A percentile compares a stretch with the other conserved stretches of the same genome.
Conservation (phyloP, 108 stramenopile species). For the Nitzschia putrida region DNA sequence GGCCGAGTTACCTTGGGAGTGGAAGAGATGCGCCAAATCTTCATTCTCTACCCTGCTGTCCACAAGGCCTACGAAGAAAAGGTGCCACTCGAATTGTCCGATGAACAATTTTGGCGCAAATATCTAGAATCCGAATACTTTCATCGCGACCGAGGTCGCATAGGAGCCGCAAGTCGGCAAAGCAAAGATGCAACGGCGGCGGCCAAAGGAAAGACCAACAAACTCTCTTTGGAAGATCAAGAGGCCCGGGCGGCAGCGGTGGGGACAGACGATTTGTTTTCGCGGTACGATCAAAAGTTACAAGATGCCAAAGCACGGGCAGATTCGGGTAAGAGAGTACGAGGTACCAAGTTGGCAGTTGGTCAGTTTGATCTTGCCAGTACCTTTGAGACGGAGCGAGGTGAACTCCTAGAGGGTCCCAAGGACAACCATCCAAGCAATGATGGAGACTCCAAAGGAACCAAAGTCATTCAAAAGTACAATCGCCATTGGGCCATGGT, state of each 20-base stretch:
- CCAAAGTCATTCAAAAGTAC: slow-evolving; percentile 82
- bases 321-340: slow-evolving; percentile 16
- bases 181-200: slow-evolving; percentile 12
- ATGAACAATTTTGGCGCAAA: slow-evolving; percentile 89
- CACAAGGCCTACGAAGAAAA: slow-evolving; percentile 92
- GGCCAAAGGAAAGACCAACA: slow-evolving; percentile 32
- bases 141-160: slow-evolving; percentile 83
- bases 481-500: slow-evolving; percentile 91
- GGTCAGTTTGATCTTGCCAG: slow-evolving; percentile 89
- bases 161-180: slow-evolving; percentile 57
- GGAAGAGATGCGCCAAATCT: slow-evolving; percentile 91
- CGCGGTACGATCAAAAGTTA: slow-evolving; percentile 68
- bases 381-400: slow-evolving; percentile 82
- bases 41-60: slow-evolving; percentile 87
- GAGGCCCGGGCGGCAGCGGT: slow-evolving; percentile 78
- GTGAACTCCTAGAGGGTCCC: slow-evolving; percentile 63
- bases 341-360: slow-evolving; percentile 66
- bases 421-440: slow-evolving; percentile 73
- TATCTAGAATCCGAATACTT: slow-evolving; percentile 87
- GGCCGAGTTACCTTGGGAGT: slow-evolving; percentile 52
- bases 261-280: slow-evolving; percentile 83
- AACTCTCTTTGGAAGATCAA: slow-evolving; percentile 46
- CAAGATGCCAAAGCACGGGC: slow-evolving; percentile 30
- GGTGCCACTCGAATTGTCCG: slow-evolving; percentile 81
- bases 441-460: slow-evolving; percentile 54